Conservation (phyloP, 2,329 filamentous ascomycete genomes). For the Hypoxylon sp. region DNA sequence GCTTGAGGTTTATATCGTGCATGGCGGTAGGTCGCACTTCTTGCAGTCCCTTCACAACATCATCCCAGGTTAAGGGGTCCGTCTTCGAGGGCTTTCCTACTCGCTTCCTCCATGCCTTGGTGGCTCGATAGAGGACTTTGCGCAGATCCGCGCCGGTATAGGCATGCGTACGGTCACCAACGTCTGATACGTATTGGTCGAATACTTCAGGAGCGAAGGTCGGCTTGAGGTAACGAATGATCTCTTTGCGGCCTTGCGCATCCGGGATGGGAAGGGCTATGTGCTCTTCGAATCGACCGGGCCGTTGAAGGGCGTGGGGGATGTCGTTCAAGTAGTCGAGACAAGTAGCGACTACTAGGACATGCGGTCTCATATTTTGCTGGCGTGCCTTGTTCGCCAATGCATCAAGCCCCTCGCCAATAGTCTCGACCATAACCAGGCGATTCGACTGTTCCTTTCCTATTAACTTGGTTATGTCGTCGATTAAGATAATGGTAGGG, state of each 20-base stretch:
- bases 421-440: constrained; percentile 61
- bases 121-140: constrained; percentile 70
- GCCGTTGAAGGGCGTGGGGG: constrained; percentile 74
- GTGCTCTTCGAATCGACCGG: constrained; percentile 73
- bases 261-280: constrained; percentile 85
- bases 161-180: constrained; percentile 85
- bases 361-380: constrained; percentile 61
- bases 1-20: constrained; percentile 89
- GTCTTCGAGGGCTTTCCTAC: constrained; percentile 32
- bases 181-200: constrained; percentile 66
- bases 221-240: constrained; percentile 72
- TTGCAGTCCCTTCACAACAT: constrained; percentile 75
- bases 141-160: constrained; percentile 84
- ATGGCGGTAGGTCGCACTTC: constrained; percentile 85
- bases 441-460: constrained; percentile 68
- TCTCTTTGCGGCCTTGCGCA: constrained; percentile 75
- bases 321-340: constrained; percentile 78
- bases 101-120: constrained; percentile 44
- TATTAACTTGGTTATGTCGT: constrained; percentile 79
- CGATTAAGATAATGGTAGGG: constrained; percentile 83
- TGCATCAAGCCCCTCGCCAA: constrained; percentile 68
- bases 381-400: constrained; percentile 58
- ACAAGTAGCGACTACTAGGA: constrained; percentile 82
- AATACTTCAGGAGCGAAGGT: constrained; percentile 61
- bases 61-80: constrained; percentile 54